Evolutionary conservation across 768 basidiomycete species (phyloP), one percentile per base, ranked within the genome.

Genomic region (Leccinum broughii): DNA sequence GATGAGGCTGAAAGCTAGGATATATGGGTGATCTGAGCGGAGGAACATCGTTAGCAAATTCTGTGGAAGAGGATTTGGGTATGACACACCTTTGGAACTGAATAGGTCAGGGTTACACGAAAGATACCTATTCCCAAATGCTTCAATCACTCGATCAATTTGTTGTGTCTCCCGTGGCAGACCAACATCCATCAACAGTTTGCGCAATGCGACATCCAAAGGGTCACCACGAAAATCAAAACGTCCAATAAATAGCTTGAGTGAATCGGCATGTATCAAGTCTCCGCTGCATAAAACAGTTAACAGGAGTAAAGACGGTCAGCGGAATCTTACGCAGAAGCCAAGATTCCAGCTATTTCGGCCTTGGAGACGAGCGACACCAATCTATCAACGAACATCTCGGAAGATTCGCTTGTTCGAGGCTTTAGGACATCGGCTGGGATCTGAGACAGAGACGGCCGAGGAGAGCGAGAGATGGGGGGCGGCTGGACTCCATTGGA

Each of bases 161-260:
- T 98, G 96, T 72, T 99, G 97, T 2, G 97, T 98, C 78, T 99
- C 97, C 57, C 88, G 83, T 3, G 97, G 97, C 28, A 99, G 82
- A 41, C 91, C 86, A 24, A 97, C 85, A 66, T 95, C 87, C 90
- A 97, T 93, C 37, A 99, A 80, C 52, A 99, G 71, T 68, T 86
- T 87, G 44, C 97, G 88, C 46, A 99, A 77, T 20, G 97, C 92
- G 32, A 98, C 85, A 70, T 99, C 97, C 35, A 99, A 81, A 10
- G 97, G 90, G 66, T 93, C 87, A 51, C 83, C 79, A 17, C 74
- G 72, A 69, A 98, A 97, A 64, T 88, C 82, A 71, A 98, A 98
- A 48, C 81, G 81, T 51, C 77, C 77, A 61, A 98, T 83, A 71
- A 93, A 95, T 13, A 80, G 68, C 58, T 80, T 80, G 54, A 98